Evolutionary conservation across 768 basidiomycete species (phyloP).

Genomic region (Trametopsis cervina): DNA sequence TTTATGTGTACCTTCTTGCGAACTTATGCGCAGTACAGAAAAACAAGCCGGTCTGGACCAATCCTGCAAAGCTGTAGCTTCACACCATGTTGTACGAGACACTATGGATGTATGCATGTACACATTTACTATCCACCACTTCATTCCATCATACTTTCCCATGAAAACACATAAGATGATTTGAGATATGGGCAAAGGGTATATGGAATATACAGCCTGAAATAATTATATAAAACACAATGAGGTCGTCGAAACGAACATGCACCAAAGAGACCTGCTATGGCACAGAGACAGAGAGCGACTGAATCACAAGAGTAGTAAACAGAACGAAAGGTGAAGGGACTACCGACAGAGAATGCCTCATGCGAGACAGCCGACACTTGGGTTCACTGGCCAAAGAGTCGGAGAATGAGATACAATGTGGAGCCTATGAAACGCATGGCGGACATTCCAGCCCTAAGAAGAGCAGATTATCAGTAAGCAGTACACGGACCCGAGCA

Average conservation of each 20-base stretch:
- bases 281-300: constrained; percentile 1
- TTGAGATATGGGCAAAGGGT: constrained; percentile 3
- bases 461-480: neutral
- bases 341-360: too few relatives aligned
- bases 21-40: constrained; percentile 26
- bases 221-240: constrained; percentile 3
- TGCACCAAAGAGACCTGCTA: constrained; percentile 11
- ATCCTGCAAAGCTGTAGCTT: constrained; percentile 38
- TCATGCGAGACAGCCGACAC: neutral
- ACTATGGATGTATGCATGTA: too few relatives aligned
- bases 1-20: too few relatives aligned
- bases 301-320: neutral
- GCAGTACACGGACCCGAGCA: neutral
- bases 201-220: constrained; percentile 7
- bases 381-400: constrained; percentile 48
- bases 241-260: too few relatives aligned
- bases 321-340: constrained; percentile 7
- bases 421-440: constrained; percentile 76
- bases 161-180: neutral
- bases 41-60: constrained; percentile 47
- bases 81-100: too few relatives aligned
- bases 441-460: constrained; percentile 71
- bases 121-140: too few relatives aligned
- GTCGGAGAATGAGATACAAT: constrained; percentile 70
- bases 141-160: too few relatives aligned